Percentiles rank a stretch among this genome's conserved stretches.
Conservation (phyloP, 2,329 filamentous ascomycete genomes). For the Thielaviopsis ethacetica region DNA sequence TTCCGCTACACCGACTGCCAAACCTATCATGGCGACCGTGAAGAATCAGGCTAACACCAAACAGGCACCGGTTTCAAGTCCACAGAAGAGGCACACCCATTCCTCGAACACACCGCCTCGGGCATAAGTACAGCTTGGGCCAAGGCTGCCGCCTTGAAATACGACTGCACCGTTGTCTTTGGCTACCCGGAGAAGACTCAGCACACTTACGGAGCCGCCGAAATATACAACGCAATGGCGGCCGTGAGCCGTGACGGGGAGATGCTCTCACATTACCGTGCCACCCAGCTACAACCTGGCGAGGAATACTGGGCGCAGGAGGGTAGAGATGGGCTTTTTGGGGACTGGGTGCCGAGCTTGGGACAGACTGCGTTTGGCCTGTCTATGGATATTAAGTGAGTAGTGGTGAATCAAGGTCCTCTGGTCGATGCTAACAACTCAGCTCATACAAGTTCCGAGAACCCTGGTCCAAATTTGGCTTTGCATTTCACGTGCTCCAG, state of each 20-base stretch:
- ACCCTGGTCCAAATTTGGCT: constrained; percentile 14
- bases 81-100: constrained; percentile 42
- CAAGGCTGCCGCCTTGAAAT: constrained; percentile 37
- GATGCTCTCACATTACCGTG: constrained; percentile 33
- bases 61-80: constrained; percentile 53
- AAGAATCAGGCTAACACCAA: no score
- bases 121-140: constrained; percentile 52
- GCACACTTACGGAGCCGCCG: constrained; percentile 20
- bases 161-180: constrained; percentile 44
- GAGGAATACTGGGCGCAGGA: constrained; percentile 48
- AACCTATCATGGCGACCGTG: no score
- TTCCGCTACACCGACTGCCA: constrained; percentile 12
- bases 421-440: constrained; percentile 6
- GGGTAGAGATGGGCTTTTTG: constrained; percentile 30
- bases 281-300: constrained; percentile 38
- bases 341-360: constrained; percentile 24
- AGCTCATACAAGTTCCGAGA: constrained; percentile 11
- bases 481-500: constrained; percentile 39
- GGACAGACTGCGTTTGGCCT: constrained; percentile 36
- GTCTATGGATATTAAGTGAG: constrained; percentile 39
- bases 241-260: constrained; percentile 33
- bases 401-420: neutral
- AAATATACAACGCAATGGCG: constrained; percentile 29
- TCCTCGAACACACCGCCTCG: constrained; percentile 42
- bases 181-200: constrained; percentile 45